These are phyloP conservation scores for Camelina laxa DNA, from an alignment of 345 rosid genomes.

Conservation along the genomic window DNA sequence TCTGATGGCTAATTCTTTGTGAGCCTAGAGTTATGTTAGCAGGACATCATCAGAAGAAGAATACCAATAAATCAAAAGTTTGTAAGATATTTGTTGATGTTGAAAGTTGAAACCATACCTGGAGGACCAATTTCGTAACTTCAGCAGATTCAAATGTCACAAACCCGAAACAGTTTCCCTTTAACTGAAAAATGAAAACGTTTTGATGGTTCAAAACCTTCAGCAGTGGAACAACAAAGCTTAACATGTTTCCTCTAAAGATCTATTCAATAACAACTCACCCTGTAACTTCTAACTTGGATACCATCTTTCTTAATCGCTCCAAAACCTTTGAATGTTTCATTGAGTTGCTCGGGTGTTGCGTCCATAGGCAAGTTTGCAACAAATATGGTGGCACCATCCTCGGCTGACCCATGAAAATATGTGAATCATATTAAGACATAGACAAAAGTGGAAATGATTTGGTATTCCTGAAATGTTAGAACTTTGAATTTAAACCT, in stretches of 20 bases:
- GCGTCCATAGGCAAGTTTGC: slow-evolving; percentile 51
- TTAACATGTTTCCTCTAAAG: background rate
- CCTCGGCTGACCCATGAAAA: slow-evolving; percentile 21
- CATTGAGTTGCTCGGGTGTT: slow-evolving; percentile 40
- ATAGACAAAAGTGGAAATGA: background rate
- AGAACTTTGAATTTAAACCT: slow-evolving; percentile 31
- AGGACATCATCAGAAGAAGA: slow-evolving; percentile 11
- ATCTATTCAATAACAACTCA: slow-evolving; percentile 27
- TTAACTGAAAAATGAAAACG: slow-evolving; percentile 41
- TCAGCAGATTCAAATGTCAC: slow-evolving; percentile 75
- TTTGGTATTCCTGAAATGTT: background rate
- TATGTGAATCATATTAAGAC: background rate
- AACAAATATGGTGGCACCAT: slow-evolving; percentile 36
- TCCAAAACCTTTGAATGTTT: slow-evolving; percentile 44
- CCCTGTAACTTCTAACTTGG: slow-evolving; percentile 49
- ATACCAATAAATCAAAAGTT: background rate
- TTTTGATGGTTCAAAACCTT: background rate
- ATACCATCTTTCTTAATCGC: slow-evolving; percentile 37
- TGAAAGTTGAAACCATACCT: slow-evolving; percentile 47
- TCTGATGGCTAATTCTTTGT: slow-evolving; percentile 55
- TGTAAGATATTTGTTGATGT: background rate
- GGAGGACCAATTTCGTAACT: slow-evolving; percentile 64
- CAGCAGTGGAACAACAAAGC: background rate
- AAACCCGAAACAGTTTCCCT: slow-evolving; percentile 73
- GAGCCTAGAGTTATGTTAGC: slow-evolving; percentile 34